Base-by-base conservation (phyloP, 768 basidiomycete genomes). In the Pluteus cervinus region DNA sequence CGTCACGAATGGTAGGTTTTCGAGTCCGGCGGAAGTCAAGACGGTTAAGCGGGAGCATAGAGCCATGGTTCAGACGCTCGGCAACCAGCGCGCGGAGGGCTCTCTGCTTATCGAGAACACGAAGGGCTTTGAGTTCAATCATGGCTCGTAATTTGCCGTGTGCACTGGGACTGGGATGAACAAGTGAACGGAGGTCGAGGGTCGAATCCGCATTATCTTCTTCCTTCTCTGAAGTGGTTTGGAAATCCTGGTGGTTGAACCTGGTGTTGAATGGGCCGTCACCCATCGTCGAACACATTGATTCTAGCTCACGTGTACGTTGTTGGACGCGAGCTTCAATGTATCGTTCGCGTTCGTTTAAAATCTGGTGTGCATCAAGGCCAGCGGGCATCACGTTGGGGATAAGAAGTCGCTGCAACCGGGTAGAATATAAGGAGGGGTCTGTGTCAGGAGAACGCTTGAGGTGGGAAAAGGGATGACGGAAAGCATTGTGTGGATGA, bases 401-500 rank as follows among this genome's bases (percentile, higher is more conserved):
- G 14, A 98, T 71, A 29, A 97, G 64, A 16, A 90, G 73, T 3
- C 86, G 74, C 52, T 89, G 86, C 20, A 88, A 68, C 23, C 82
- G 80, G 20, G 82, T 83, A 1, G 80, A 76, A 48, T 77, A 81
- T 40, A 79, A 61, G 29, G 68, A 60, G 10, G 80, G 79, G 52
- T 79, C 78, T 34, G 65, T 68, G 36, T 78, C 76, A 21, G 74
- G 46, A 17, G 72, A 65, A 25, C 85, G 79, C 43, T 82, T 80
- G 46, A 87, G 76, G 45, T 88, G 82, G 3, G 80, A 69, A 56
- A 93, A 84, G 9, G 92, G 92, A 50, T 91, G 78, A 20, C 75
- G 71, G 55, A 79, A 93, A 14, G 92, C 82, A 56, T 94, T 94
- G 66, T 92, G 93, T 2, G 92, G 92, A 51, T 93, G 91, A 42